phyloP scores from a whole-genome alignment of 768 basidiomycete species.

The Macrolepiota albuminosa region DNA sequence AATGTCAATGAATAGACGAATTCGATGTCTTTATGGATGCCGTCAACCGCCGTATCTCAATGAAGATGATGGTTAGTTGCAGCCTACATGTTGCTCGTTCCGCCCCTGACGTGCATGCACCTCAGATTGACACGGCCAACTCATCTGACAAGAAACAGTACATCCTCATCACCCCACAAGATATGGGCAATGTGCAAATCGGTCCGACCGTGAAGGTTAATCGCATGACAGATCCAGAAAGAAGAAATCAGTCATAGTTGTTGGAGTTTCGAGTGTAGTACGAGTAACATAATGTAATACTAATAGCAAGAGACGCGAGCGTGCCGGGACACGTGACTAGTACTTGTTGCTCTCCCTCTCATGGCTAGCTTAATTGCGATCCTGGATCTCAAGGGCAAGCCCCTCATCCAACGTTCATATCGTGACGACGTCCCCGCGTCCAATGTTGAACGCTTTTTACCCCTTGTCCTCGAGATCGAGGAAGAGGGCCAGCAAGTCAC shows the following conservation, averaged over 20 bases:
- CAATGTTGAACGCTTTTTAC: conserved; percentile 90
- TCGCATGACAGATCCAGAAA: conserved; percentile 75
- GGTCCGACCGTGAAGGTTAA: conserved; percentile 71
- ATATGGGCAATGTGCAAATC: conserved; percentile 70
- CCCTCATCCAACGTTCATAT: conserved; percentile 94
- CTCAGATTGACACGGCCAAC: conserved; percentile 87
- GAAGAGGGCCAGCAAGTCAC: conserved; percentile 96
- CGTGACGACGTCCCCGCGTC: conserved; percentile 91
- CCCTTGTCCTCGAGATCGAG: conserved; percentile 90
- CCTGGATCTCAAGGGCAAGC: conserved; percentile 97
- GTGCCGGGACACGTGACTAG: not conserved
- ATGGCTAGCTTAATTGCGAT: conserved; percentile 78
- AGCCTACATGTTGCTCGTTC: not conserved
- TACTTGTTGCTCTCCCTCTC: conserved; percentile 3
- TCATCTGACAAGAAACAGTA: conserved; percentile 87
- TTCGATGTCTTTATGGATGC: conserved; percentile 99
- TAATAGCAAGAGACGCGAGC: not conserved
- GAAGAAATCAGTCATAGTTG: conserved; percentile 19
- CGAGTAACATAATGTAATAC: not conserved
- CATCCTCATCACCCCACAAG: conserved; percentile 94
- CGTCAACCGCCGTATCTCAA: conserved; percentile 85
- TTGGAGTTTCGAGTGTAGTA: not conserved
- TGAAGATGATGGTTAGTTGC: conserved; percentile 86
- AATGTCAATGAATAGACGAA: conserved; percentile 55
- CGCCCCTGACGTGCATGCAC: not conserved